phyloP scores from a whole-genome alignment of 352 stramenopile species.

The Peronospora destructor region DNA sequence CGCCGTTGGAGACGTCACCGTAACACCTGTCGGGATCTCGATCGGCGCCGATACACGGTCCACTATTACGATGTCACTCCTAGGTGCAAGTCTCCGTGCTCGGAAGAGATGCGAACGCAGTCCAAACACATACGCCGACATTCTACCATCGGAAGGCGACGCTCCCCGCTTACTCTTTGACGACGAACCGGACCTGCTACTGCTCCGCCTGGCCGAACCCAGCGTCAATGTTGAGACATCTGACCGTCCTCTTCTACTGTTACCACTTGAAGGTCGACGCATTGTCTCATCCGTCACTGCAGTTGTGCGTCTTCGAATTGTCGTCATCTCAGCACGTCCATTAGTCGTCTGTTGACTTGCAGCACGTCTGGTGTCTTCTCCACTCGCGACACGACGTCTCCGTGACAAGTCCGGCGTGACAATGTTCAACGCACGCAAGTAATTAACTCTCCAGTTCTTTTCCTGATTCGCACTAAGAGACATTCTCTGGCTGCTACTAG shows the following conservation, averaged over 20 bases:
- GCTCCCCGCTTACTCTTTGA: slow-evolving; percentile 8
- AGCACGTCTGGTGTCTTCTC: neutral
- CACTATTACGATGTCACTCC: slow-evolving; percentile 22
- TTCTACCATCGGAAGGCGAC: slow-evolving; percentile 21
- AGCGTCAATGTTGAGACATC: slow-evolving; percentile 5
- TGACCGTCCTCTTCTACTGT: slow-evolving; percentile 11
- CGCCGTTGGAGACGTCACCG: slow-evolving; percentile 4
- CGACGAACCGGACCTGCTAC: slow-evolving; percentile 15
- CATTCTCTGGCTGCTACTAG: slow-evolving; percentile 20
- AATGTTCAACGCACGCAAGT: slow-evolving; percentile 72
- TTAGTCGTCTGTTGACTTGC: neutral
- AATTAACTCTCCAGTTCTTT: slow-evolving; percentile 74
- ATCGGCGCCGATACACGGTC: slow-evolving; percentile 55
- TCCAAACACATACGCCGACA: slow-evolving; percentile 24
- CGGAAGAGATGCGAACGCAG: slow-evolving; percentile 33
- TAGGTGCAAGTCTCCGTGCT: slow-evolving; percentile 14
- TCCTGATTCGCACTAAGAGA: slow-evolving; percentile 27
- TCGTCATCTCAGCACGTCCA: slow-evolving; percentile 4
- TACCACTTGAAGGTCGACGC: slow-evolving; percentile 10
- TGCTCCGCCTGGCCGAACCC: slow-evolving; percentile 14
- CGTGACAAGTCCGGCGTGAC: slow-evolving; percentile 39
- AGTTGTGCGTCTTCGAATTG: slow-evolving; percentile 1
- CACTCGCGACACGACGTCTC: neutral
- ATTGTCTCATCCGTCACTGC: slow-evolving; percentile 4
- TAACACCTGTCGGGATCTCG: slow-evolving; percentile 39